Base-by-base conservation (phyloP, 495 filamentous ascomycete genomes). In the Neurospora sp. region DNA sequence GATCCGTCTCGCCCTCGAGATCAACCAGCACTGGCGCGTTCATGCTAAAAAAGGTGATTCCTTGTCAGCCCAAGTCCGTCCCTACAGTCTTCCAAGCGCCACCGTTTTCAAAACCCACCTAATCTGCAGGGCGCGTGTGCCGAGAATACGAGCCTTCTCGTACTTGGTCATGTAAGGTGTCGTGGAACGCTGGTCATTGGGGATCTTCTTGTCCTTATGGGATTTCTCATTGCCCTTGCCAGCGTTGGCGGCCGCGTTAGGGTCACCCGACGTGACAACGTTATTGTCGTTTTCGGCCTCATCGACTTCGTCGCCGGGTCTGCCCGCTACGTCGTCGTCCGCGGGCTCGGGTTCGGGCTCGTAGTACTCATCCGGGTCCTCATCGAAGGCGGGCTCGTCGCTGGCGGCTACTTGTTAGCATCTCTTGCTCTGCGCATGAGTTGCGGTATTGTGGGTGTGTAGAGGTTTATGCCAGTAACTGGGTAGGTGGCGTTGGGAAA, bases 131-230 rank as follows among this genome's bases (percentile, higher is more conserved):
- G 96, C 96, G 73, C 96, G 86, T 69, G 95, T 98, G 69, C 96
- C 96, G 72, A 99, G 85, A 72, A 99, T 92, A 77, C 96, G 90
- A 70, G 96, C 96, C 77, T 90, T 88, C 88, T 99, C 96, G 84
- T 99, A 99, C 84, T 99, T 99, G 77, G 96, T 99, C 94, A 99
- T 96, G 86, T 97, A 99, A 6, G 96, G 96, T 59, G 96, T 99
- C 2, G 96, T 98, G 8, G 88, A 90, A 76, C 96, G 89, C 85
- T 96, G 87, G 71, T 97, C 94, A 75, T 93, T 91, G 39, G 94
- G 88, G 59, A 99, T 92, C 83, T 92, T 94, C 87, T 96, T 98
- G 80, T 93, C 92, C 80, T 93, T 93, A 75, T 89, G 81, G 75
- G 89, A 90, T 78, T 84, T 86, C 38, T 84, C 84, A 62, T 77